These are phyloP conservation scores for Ceratocystis destructans DNA, from an alignment of 2,329 filamentous ascomycete species.

Conservation along the genomic window DNA sequence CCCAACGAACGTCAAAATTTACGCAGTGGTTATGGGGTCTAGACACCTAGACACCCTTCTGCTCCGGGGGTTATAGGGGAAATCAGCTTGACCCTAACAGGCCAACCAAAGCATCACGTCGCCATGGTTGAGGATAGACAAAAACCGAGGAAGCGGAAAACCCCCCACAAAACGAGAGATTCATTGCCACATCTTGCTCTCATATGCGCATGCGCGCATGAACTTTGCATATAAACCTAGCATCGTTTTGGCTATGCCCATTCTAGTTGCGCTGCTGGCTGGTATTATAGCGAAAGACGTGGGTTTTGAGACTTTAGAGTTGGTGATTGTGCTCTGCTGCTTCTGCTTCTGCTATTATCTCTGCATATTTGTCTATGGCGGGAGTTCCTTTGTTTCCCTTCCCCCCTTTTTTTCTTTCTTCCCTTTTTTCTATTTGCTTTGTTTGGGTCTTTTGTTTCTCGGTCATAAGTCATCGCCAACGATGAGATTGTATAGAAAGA, in stretches of 20 bases:
- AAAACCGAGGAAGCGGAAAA: background rate
- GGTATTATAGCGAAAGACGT: background rate
- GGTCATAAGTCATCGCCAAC: background rate
- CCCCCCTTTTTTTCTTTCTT: background rate
- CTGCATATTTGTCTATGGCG: background rate
- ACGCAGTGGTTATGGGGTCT: conserved; percentile 35
- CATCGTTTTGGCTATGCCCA: background rate
- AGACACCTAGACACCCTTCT: conserved; percentile 20
- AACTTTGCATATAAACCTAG: background rate
- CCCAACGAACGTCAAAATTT: conserved; percentile 38
- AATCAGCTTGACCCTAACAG: background rate
- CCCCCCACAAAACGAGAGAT: background rate
- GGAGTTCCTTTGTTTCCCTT: background rate
- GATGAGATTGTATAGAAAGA: conserved; percentile 10
- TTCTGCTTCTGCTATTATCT: background rate
- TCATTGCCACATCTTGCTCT: background rate
- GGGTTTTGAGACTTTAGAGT: background rate
- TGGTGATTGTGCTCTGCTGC: background rate
- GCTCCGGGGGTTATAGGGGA: background rate
- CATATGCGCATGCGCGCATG: background rate
- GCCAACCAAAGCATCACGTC: background rate
- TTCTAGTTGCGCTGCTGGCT: background rate
- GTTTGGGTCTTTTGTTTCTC: conserved; percentile 8
- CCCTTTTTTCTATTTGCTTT: conserved; percentile 11
- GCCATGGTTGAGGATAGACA: background rate